Evolutionary conservation across 345 rosid species (phyloP), one percentile per base, ranked within the genome.

Genomic region (Linum lewisii): DNA sequence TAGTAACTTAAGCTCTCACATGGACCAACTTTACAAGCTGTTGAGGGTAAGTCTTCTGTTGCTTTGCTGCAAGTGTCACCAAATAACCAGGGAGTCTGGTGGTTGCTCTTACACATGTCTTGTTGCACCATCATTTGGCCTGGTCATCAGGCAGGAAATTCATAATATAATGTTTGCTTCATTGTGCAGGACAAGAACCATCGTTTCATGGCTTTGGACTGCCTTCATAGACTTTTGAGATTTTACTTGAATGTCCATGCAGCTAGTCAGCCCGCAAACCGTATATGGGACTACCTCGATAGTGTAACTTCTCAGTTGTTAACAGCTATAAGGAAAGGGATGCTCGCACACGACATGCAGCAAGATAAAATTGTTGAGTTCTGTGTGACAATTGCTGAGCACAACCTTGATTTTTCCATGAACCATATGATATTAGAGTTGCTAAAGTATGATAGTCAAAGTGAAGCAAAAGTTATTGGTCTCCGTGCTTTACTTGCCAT

Each of bases 351-450:
- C 78, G 99, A 89, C 81, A 84, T 81, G 42, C 99, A 93, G 69
- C 97, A 93, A 63, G 99, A 93, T 74, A 93, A 93, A 75, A 85
- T 93, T 72, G 95, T 93, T 61, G 97, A 93, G 67, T 93, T 93
- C 68, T 93, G 99, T 73, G 99, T 89, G 67, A 83, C 94, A 54
- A 82, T 93, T 66, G 91, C 97, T 23, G 99, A 89, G 53, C 99
- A 93, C 81, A 89, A 93, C 81, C 97, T 89, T 81, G 99, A 93
- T 81, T 93, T 93, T 69, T 77, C 97, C 62, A 93, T 89, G 97
- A 93, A 93, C 70, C 99, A 89, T 73, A 93, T 89, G 99, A 74
- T 93, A 38, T 73, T 93, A 62, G 99, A 89, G 80, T 80, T 93
- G 74, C 82, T 93, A 69, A 93, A 89, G 77, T 95, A 87, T 76